Evolutionary conservation across 805 yeast genomes (phyloP).

Genomic region (Blastobotrys parvus): DNA sequence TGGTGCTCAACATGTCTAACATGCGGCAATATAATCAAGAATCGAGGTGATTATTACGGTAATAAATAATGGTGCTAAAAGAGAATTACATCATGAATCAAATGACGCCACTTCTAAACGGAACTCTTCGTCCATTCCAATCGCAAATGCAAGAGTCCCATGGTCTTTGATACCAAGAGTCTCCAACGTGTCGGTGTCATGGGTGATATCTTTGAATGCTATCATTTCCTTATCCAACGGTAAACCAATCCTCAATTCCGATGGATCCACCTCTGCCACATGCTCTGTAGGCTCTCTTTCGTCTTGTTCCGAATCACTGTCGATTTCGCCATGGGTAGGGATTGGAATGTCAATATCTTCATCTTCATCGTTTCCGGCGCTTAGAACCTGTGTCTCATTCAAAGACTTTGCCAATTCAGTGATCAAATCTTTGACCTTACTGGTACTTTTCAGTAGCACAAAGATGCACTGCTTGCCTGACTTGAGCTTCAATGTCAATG

Average conservation of each 20-base stretch:
- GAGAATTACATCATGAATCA: background rate
- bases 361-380: background rate
- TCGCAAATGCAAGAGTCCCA: slow-evolving; percentile 10
- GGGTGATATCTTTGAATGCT: slow-evolving; percentile 9
- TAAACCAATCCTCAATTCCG: slow-evolving; percentile 6
- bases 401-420: slow-evolving; percentile 10
- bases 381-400: slow-evolving; percentile 8
- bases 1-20: too few species aligned
- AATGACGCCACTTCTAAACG: slow-evolving; percentile 9
- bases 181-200: slow-evolving; percentile 3
- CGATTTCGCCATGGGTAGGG: slow-evolving; percentile 10
- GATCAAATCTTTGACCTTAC: slow-evolving; percentile 18
- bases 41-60: too few species aligned
- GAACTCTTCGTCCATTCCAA: slow-evolving; percentile 4
- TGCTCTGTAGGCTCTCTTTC: background rate
- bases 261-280: background rate
- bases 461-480: slow-evolving; percentile 7
- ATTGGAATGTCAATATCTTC: slow-evolving; percentile 8
- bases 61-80: too few species aligned
- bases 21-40: background rate
- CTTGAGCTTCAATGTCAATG: slow-evolving; percentile 11
- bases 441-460: slow-evolving; percentile 11
- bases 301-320: background rate
- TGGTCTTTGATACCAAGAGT: slow-evolving; percentile 9
- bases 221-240: slow-evolving; percentile 5